phyloP scores from a whole-genome alignment of 1,284 basidiomycete genomes.

The Ganoderma lucidum region DNA sequence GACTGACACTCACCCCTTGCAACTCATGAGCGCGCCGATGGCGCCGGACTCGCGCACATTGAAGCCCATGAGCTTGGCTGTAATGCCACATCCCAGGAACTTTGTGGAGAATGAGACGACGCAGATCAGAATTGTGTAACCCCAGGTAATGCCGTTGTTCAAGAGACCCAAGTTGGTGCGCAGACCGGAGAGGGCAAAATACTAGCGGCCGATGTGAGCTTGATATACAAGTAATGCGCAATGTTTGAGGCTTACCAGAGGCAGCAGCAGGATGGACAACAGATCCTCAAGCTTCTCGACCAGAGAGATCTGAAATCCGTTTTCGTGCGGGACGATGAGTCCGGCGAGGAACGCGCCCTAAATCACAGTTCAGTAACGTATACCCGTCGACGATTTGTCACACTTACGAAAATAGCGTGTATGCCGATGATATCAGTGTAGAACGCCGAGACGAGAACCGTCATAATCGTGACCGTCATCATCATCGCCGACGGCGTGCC shows the following conservation, averaged over 20 bases:
- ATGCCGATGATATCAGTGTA: slow-evolving; percentile 90
- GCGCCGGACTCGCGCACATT: slow-evolving; percentile 83
- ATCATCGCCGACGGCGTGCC: slow-evolving; percentile 78
- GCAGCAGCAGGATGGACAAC: slow-evolving; percentile 78
- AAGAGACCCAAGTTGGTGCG: slow-evolving; percentile 86
- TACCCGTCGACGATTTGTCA: neutral
- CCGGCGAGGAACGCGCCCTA: slow-evolving; percentile 88
- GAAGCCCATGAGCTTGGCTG: slow-evolving; percentile 76
- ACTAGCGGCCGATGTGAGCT: slow-evolving; percentile 51
- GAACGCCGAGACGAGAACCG: slow-evolving; percentile 84
- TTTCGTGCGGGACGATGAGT: slow-evolving; percentile 88
- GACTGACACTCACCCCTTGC: slow-evolving; percentile 76
- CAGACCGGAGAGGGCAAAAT: slow-evolving; percentile 86
- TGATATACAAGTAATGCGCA: neutral
- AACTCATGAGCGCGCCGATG: slow-evolving; percentile 92
- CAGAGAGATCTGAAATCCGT: slow-evolving; percentile 82
- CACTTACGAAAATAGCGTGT: slow-evolving; percentile 69
- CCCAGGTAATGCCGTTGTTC: slow-evolving; percentile 82
- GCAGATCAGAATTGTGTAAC: slow-evolving; percentile 84
- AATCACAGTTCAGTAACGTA: neutral
- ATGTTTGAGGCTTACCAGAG: slow-evolving; percentile 62
- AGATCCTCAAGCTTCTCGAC: slow-evolving; percentile 85
- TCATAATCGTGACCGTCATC: slow-evolving; percentile 81
- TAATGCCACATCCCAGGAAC: slow-evolving; percentile 71
- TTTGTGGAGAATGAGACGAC: slow-evolving; percentile 86